Percentiles rank a stretch among this genome's conserved stretches.
phyloP scores from a whole-genome alignment of 768 basidiomycete species.

The Trametes gibbosa region DNA sequence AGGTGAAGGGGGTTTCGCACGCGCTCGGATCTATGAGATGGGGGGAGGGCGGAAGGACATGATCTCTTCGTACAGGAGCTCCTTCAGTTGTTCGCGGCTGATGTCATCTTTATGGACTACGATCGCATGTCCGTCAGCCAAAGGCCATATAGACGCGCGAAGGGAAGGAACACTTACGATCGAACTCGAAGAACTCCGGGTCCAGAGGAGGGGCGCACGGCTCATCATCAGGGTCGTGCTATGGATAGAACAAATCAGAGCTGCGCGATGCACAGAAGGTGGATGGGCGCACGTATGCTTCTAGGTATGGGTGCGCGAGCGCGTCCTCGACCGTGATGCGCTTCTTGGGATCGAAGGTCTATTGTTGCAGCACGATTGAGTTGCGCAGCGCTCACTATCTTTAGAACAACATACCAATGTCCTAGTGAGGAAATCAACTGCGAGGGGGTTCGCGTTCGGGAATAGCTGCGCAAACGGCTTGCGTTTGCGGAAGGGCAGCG shows the following conservation, averaged over 20 bases:
- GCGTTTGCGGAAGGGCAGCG: conserved; percentile 89
- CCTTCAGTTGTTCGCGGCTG: conserved; percentile 92
- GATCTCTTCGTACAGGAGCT: conserved; percentile 92
- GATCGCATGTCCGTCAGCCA: conserved; percentile 3
- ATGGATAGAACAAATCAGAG: conserved; percentile 9
- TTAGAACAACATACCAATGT: conserved; percentile 53
- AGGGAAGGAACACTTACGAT: conserved; percentile 51
- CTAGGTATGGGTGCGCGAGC: conserved; percentile 90
- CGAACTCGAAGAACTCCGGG: conserved; percentile 97
- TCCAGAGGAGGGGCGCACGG: conserved; percentile 94
- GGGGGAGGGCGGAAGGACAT: conserved; percentile 77
- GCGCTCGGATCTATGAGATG: conserved; percentile 34
- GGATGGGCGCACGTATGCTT: conserved; percentile 71
- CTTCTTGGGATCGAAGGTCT: conserved; percentile 98
- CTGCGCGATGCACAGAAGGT: neutral
- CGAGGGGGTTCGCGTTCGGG: conserved; percentile 85
- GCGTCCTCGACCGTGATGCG: conserved; percentile 94
- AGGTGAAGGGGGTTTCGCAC: neutral
- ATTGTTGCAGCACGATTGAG: conserved; percentile 1
- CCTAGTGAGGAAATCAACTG: conserved; percentile 75
- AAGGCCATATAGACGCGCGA: neutral
- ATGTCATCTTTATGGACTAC: conserved; percentile 94
- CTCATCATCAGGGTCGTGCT: conserved; percentile 97
- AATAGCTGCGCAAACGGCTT: conserved; percentile 81
- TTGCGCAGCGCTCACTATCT: neutral